These are phyloP conservation scores for Podospora conica DNA, from an alignment of 495 filamentous ascomycete genomes.

Conservation along the genomic window DNA sequence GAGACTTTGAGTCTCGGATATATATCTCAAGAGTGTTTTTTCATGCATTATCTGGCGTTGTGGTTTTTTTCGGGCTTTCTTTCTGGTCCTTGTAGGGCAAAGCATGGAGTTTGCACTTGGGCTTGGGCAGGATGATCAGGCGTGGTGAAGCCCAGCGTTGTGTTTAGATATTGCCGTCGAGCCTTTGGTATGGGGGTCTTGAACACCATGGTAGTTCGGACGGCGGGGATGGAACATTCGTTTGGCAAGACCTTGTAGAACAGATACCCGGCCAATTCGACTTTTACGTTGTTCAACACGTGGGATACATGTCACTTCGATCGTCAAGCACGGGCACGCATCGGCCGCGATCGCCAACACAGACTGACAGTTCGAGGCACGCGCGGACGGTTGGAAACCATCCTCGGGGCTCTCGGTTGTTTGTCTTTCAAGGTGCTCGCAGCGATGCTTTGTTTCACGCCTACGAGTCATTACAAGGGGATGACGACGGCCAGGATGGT, in stretches of 20 bases:
- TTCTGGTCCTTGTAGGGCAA: background rate
- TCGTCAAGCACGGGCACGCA: background rate
- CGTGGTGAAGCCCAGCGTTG: background rate
- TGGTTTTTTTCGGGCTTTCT: background rate
- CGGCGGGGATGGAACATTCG: background rate
- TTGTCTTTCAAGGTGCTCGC: background rate
- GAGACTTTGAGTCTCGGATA: constrained; percentile 19
- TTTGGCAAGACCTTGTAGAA: background rate
- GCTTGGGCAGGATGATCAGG: background rate
- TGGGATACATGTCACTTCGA: background rate
- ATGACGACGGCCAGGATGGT: background rate
- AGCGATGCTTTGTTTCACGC: background rate
- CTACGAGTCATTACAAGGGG: background rate
- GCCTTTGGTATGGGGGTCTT: background rate
- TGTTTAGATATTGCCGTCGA: background rate
- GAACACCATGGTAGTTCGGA: background rate
- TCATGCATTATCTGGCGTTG: background rate
- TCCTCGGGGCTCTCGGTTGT: background rate
- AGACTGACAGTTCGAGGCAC: background rate
- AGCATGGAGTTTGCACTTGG: background rate
- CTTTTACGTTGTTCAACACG: background rate
- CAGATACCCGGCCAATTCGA: background rate
- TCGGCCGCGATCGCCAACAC: background rate
- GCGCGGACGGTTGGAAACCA: background rate
- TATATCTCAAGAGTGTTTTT: background rate